Evolutionary conservation across 306 rosid genomes (phyloP).

Genomic region (Cucumis melo): DNA sequence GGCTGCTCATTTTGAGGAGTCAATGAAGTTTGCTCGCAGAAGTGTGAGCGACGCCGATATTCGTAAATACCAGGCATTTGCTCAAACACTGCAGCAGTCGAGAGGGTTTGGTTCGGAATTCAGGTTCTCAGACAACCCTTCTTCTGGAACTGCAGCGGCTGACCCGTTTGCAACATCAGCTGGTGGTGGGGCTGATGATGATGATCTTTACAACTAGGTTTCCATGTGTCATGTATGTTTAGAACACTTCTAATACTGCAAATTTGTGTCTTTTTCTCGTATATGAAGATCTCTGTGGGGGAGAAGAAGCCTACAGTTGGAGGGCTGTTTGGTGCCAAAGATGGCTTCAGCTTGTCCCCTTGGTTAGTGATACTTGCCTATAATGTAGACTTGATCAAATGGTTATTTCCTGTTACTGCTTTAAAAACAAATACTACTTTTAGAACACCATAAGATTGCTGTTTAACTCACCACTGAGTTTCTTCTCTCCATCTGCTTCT

Average conservation of each 20-base stretch:
- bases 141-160: background rate
- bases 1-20: slow-evolving; percentile 20
- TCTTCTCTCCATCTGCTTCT: background rate
- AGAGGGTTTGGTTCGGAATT: slow-evolving; percentile 15
- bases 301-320: background rate
- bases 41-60: slow-evolving; percentile 19
- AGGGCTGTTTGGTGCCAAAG: background rate
- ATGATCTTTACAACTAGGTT: slow-evolving; percentile 10
- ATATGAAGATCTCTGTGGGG: slow-evolving; percentile 1
- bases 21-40: slow-evolving; percentile 18
- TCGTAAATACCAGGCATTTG: slow-evolving; percentile 18
- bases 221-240: background rate
- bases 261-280: background rate
- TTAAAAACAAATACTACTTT: background rate
- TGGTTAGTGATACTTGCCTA: slow-evolving; percentile 2
- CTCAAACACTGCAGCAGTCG: slow-evolving; percentile 15
- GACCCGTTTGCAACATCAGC: slow-evolving; percentile 10
- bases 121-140: background rate
- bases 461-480: background rate
- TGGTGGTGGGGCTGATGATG: slow-evolving; percentile 6
- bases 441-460: background rate
- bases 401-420: background rate
- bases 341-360: slow-evolving; percentile 1
- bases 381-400: background rate
- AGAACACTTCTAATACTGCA: background rate